phyloP scores from a whole-genome alignment of 2,329 filamentous ascomycete species.

The Coniella lustricola region DNA sequence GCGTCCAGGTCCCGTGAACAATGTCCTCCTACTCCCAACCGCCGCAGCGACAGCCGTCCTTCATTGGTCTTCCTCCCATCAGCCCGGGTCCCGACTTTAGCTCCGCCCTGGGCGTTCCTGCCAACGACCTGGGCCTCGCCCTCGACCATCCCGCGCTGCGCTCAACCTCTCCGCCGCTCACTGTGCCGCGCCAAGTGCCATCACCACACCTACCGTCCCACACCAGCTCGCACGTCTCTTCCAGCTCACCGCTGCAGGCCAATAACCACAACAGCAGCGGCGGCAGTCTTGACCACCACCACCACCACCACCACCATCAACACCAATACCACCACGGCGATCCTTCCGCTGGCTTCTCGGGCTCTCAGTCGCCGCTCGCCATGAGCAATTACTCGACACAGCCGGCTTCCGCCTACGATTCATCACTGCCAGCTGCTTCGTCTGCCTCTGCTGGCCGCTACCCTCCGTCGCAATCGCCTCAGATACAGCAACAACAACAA shows the following conservation, averaged over 20 bases:
- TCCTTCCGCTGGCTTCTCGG: neutral
- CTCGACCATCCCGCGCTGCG: constrained; percentile 14
- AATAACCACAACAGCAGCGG: neutral
- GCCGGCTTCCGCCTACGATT: too few relatives aligned
- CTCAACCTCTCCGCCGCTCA: constrained; percentile 8
- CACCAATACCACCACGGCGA: constrained; percentile 6
- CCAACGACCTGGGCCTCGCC: constrained; percentile 30
- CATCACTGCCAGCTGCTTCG: too few relatives aligned
- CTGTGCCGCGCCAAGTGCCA: constrained; percentile 1
- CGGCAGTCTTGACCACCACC: neutral
- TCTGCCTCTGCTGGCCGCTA: constrained; percentile 1
- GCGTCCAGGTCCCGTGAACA: too few relatives aligned
- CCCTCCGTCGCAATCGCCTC: too few relatives aligned
- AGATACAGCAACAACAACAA: too few relatives aligned
- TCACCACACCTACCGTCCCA: constrained; percentile 17
- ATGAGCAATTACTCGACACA: neutral
- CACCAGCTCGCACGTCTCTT: constrained; percentile 9
- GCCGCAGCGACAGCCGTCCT: constrained; percentile 42
- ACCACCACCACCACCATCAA: neutral
- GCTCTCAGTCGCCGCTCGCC: neutral
- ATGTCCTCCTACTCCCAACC: constrained; percentile 13
- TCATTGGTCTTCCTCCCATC: constrained; percentile 52
- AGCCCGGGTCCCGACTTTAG: constrained; percentile 22
- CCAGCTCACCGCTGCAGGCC: neutral
- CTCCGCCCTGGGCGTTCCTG: constrained; percentile 45